These are phyloP conservation scores for Heterobasidion annosum DNA, from an alignment of 1,284 basidiomycete species.

Conservation along the genomic window DNA sequence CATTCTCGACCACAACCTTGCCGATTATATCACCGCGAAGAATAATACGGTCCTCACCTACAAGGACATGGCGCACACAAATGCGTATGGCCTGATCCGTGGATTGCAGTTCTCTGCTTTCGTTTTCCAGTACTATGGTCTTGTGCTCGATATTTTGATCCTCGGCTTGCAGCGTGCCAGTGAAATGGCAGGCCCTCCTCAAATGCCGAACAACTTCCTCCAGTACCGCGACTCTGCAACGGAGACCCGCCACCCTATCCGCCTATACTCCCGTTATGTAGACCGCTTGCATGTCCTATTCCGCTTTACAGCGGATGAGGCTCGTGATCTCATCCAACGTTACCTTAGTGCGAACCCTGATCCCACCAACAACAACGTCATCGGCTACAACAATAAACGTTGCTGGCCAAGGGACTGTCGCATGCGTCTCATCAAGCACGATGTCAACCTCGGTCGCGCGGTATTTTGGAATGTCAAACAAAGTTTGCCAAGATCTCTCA, in stretches of 20 bases:
- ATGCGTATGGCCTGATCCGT: slow-evolving; percentile 88
- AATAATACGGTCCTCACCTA: slow-evolving; percentile 93
- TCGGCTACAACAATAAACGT: slow-evolving; percentile 98
- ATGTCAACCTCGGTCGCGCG: slow-evolving; percentile 96
- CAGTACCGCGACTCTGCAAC: slow-evolving; percentile 91
- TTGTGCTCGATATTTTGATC: slow-evolving; percentile 87
- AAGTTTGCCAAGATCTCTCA: slow-evolving; percentile 89
- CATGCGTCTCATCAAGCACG: slow-evolving; percentile 99
- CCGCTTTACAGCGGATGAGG: slow-evolving; percentile 97
- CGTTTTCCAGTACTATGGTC: slow-evolving; percentile 95
- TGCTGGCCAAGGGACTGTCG: slow-evolving; percentile 99
- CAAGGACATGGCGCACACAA: slow-evolving; percentile 92
- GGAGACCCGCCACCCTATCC: slow-evolving; percentile 90
- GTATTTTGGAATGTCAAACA: slow-evolving; percentile 99
- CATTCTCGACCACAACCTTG: slow-evolving; percentile 94
- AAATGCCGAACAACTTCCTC: slow-evolving; percentile 93
- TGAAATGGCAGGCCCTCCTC: slow-evolving; percentile 94
- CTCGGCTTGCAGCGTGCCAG: slow-evolving; percentile 90
- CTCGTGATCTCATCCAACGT: slow-evolving; percentile 94
- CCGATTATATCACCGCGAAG: slow-evolving; percentile 97
- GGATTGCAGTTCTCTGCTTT: slow-evolving; percentile 95
- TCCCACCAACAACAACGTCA: slow-evolving; percentile 98
- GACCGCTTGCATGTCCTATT: slow-evolving; percentile 93
- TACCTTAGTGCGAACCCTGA: slow-evolving; percentile 96
- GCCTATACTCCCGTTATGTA: slow-evolving; percentile 92